A percentile compares a stretch with the other conserved stretches of the same genome.
phyloP scores from a whole-genome alignment of 106 monocot genomes.

The Triglochin maritima region DNA sequence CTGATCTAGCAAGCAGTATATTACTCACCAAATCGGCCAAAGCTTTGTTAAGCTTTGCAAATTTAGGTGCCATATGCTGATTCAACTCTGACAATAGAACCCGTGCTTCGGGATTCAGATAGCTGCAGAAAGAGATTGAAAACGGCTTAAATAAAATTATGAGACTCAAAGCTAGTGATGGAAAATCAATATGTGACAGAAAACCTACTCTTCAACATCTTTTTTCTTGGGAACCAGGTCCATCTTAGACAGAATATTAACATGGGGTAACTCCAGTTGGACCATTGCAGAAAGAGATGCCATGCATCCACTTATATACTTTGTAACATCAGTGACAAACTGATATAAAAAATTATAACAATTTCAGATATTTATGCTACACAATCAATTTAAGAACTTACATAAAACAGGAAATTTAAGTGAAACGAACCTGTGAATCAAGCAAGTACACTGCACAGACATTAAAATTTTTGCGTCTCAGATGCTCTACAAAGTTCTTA shows the following conservation, averaged over 20 bases:
- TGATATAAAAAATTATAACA: constrained; percentile 16
- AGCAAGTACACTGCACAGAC: constrained; percentile 85
- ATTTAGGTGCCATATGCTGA: constrained; percentile 76
- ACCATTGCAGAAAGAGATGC: constrained; percentile 95
- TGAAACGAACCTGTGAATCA: constrained; percentile 72
- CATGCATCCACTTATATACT: constrained; percentile 96
- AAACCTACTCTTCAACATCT: constrained; percentile 59
- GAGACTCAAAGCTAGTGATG: neutral
- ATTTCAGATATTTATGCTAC: neutral
- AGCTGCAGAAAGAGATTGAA: constrained; percentile 30
- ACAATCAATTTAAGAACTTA: neutral
- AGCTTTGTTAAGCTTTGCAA: constrained; percentile 70
- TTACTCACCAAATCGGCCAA: constrained; percentile 74
- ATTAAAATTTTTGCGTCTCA: constrained; percentile 74
- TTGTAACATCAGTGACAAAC: constrained; percentile 90
- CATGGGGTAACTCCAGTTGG: constrained; percentile 89
- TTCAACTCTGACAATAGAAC: constrained; percentile 68
- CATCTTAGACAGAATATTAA: constrained; percentile 97
- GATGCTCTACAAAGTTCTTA: constrained; percentile 69
- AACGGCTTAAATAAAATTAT: neutral
- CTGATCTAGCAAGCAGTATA: neutral
- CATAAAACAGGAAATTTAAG: neutral
- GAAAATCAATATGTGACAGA: neutral
- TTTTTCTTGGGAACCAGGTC: constrained; percentile 70
- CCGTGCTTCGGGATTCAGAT: constrained; percentile 69